Percentiles rank a stretch among this genome's conserved stretches.
These are phyloP conservation scores for Russula olivacea DNA, from an alignment of 768 basidiomycete genomes.

Conservation along the genomic window DNA sequence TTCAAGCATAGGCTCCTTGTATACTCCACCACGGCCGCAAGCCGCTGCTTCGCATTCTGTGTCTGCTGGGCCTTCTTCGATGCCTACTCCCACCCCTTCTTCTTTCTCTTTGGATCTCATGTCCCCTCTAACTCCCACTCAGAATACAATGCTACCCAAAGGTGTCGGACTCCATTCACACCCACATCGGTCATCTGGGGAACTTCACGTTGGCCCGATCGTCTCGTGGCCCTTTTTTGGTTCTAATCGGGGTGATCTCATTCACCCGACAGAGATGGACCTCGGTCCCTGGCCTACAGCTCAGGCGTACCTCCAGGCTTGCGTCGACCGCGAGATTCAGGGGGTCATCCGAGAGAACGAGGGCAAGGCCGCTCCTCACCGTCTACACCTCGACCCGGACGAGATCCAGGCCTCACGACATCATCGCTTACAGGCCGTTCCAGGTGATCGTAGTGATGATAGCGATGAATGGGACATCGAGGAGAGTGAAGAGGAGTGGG, in stretches of 20 bases:
- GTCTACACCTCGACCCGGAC: conserved; percentile 74
- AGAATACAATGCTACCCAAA: not conserved
- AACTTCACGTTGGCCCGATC: conserved; percentile 69
- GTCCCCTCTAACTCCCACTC: conserved; percentile 12
- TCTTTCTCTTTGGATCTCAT: conserved; percentile 6
- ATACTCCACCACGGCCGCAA: conserved; percentile 38
- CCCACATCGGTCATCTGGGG: conserved; percentile 26
- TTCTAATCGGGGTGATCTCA: conserved; percentile 67
- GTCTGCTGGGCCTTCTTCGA: conserved; percentile 24
- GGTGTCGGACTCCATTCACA: not conserved
- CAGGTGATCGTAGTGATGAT: conserved; percentile 69
- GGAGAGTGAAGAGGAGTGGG: conserved; percentile 73
- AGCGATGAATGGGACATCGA: conserved; percentile 75
- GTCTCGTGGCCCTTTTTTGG: conserved; percentile 92
- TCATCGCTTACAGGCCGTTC: conserved; percentile 59
- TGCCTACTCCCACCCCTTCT: conserved; percentile 30
- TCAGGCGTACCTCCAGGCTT: conserved; percentile 55
- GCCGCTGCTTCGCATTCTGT: conserved; percentile 1
- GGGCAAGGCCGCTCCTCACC: conserved; percentile 68
- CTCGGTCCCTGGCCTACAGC: conserved; percentile 74
- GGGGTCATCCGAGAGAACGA: conserved; percentile 75
- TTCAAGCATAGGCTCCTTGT: conserved; percentile 67
- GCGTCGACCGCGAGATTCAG: conserved; percentile 61
- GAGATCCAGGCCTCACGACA: conserved; percentile 68
- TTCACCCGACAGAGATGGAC: conserved; percentile 61